Evolutionary conservation across 306 rosid genomes (phyloP).

Genomic region (Quercus cerris): DNA sequence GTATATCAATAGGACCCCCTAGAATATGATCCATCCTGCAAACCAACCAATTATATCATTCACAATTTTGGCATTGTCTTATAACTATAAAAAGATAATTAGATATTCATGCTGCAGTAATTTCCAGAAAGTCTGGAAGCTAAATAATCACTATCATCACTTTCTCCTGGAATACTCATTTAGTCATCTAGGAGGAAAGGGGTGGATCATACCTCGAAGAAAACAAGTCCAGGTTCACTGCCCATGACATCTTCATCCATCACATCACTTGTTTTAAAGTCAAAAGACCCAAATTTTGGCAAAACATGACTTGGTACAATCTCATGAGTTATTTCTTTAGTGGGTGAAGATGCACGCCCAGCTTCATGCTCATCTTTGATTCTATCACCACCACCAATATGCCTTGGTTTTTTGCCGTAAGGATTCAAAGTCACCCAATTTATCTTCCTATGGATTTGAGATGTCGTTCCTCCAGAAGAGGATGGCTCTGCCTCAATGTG

Average conservation of each 20-base stretch:
- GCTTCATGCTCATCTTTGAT: conserved; percentile 23
- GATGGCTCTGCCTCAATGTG: conserved; percentile 56
- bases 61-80: not conserved
- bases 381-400: conserved; percentile 12
- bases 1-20: conserved; percentile 81
- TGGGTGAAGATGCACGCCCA: conserved; percentile 19
- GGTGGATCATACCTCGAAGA: conserved; percentile 65
- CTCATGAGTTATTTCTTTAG: conserved; percentile 14
- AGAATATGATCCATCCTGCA: conserved; percentile 95
- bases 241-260: conserved; percentile 96
- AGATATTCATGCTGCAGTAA: not conserved
- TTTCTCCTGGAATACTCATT: not conserved
- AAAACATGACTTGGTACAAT: conserved; percentile 25
- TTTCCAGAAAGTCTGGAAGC: conserved; percentile 4
- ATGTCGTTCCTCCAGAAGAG: conserved; percentile 33
- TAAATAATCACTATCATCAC: not conserved
- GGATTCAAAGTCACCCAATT: conserved; percentile 97
- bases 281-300: conserved; percentile 73
- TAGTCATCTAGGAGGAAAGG: not conserved
- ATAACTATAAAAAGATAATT: not conserved
- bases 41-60: not conserved
- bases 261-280: conserved; percentile 63
- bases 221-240: conserved; percentile 82
- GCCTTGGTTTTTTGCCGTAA: conserved; percentile 54
- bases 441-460: conserved; percentile 63